A percentile compares a stretch with the other conserved stretches of the same genome.
These are phyloP conservation scores for Globisporangium perplexum DNA, from an alignment of 352 stramenopile genomes.

Conservation along the genomic window DNA sequence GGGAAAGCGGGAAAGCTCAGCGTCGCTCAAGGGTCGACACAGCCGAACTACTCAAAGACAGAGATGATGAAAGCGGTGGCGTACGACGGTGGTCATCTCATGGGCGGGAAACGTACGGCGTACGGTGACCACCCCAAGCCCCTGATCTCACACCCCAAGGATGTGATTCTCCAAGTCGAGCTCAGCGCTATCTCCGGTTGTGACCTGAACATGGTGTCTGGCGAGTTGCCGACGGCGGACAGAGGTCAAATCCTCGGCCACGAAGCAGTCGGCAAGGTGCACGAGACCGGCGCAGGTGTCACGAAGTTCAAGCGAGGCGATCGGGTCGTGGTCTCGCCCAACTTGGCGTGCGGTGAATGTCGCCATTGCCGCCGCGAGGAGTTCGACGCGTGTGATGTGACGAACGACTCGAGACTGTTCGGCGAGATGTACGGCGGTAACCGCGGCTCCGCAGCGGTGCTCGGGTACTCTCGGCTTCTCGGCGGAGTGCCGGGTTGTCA, in stretches of 20 bases:
- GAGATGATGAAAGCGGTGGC: slow-evolving; percentile 33
- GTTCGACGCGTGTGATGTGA: slow-evolving; percentile 34
- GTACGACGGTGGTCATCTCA: slow-evolving; percentile 16
- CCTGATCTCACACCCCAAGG: slow-evolving; percentile 22
- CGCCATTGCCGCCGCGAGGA: slow-evolving; percentile 23
- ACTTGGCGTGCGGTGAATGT: slow-evolving; percentile 35
- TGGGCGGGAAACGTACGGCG: slow-evolving; percentile 21
- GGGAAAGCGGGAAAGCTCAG: slow-evolving; percentile 24
- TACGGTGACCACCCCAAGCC: slow-evolving; percentile 22
- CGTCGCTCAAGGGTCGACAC: slow-evolving; percentile 16
- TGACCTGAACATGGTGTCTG: slow-evolving; percentile 33
- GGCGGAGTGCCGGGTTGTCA: slow-evolving; percentile 39
- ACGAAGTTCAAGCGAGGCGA: slow-evolving; percentile 26
- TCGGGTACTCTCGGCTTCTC: slow-evolving; percentile 29
- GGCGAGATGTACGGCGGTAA: slow-evolving; percentile 27
- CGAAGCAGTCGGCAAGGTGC: slow-evolving; percentile 32
- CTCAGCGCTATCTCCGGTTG: slow-evolving; percentile 31
- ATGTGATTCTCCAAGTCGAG: slow-evolving; percentile 25
- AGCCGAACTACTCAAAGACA: slow-evolving; percentile 19
- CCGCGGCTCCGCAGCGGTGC: slow-evolving; percentile 24
- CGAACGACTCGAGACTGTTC: slow-evolving; percentile 37
- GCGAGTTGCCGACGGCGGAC: slow-evolving; percentile 26
- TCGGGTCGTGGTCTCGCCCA: slow-evolving; percentile 35
- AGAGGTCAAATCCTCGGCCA: slow-evolving; percentile 37
- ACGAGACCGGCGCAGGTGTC: slow-evolving; percentile 26